Conservation (phyloP, 2,329 filamentous ascomycete genomes). For the Cyphellophora europaea region DNA sequence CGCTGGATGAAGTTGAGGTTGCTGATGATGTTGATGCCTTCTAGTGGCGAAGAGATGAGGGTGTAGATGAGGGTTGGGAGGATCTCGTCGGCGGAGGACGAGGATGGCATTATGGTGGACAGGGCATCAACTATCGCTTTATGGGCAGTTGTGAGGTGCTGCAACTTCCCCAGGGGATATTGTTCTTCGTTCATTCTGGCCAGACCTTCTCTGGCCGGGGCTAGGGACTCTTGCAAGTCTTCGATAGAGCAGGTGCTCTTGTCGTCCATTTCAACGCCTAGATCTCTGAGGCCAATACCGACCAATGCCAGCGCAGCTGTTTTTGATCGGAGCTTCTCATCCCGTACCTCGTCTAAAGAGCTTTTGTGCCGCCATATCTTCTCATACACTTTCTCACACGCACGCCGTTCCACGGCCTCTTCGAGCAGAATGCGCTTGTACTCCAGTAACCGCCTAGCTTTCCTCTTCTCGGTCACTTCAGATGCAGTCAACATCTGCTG, state of each 20-base stretch:
- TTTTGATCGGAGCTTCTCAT: slow-evolving; percentile 89
- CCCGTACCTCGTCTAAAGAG: slow-evolving; percentile 87
- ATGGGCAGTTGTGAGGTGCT: slow-evolving; percentile 78
- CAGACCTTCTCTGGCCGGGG: slow-evolving; percentile 61
- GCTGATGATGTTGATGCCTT: slow-evolving; percentile 81
- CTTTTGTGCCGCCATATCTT: slow-evolving; percentile 85
- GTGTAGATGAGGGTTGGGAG: slow-evolving; percentile 95
- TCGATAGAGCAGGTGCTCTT: slow-evolving; percentile 42
- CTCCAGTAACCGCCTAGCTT: slow-evolving; percentile 67
- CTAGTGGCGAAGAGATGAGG: slow-evolving; percentile 79
- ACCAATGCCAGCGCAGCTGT: slow-evolving; percentile 86
- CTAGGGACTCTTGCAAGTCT: slow-evolving; percentile 64
- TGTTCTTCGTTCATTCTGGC: slow-evolving; percentile 75
- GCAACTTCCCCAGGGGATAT: slow-evolving; percentile 84
- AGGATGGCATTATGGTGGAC: slow-evolving; percentile 55
- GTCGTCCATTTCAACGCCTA: slow-evolving; percentile 63
- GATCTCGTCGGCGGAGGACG: slow-evolving; percentile 91
- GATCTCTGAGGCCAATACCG: slow-evolving; percentile 76
- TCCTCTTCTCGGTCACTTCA: slow-evolving; percentile 73
- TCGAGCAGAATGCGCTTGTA: slow-evolving; percentile 68
- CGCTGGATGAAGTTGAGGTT: slow-evolving; percentile 91
- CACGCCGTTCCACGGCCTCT: slow-evolving; percentile 79
- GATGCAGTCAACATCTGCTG: slow-evolving; percentile 87
- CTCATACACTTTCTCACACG: slow-evolving; percentile 77
- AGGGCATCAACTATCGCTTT: slow-evolving; percentile 89